These are phyloP conservation scores for Typha latifolia DNA, from an alignment of 176 grass and related monocot species.

Conservation along the genomic window DNA sequence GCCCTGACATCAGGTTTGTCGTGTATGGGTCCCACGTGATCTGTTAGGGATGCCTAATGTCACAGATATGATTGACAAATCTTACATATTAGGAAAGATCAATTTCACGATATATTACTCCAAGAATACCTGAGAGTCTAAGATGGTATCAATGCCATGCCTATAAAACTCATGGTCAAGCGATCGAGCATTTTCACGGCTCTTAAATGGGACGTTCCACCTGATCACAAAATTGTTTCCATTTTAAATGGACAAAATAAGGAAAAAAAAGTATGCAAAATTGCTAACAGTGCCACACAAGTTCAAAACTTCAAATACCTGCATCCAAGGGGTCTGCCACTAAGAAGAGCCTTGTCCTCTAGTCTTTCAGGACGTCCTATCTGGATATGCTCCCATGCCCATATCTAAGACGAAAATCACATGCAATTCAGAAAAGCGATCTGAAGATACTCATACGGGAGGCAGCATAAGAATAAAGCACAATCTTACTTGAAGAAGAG, in stretches of 20 bases:
- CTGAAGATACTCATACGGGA: background rate
- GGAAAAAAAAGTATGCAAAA: background rate
- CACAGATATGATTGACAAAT: background rate
- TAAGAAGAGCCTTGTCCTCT: conserved; percentile 19
- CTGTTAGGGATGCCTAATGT: conserved; percentile 17
- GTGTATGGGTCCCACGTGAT: conserved; percentile 42
- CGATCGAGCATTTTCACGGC: conserved; percentile 31
- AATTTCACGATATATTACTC: too few species aligned
- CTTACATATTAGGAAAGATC: too few species aligned
- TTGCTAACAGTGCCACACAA: conserved; percentile 7
- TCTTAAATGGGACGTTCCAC: conserved; percentile 35
- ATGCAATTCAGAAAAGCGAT: background rate
- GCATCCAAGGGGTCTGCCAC: conserved; percentile 40
- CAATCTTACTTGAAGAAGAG: conserved; percentile 36
- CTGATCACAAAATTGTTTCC: conserved; percentile 17
- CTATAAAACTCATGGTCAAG: conserved; percentile 37
- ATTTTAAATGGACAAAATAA: background rate
- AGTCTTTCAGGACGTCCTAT: conserved; percentile 30
- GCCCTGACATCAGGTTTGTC: conserved; percentile 13
- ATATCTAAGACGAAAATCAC: conserved; percentile 22
- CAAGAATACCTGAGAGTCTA: conserved; percentile 30
- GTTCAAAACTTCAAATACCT: conserved; percentile 25
- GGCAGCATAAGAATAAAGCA: background rate
- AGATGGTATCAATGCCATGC: conserved; percentile 31
- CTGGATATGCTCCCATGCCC: conserved; percentile 48